Conservation (phyloP, 345 rosid species). For the Eucalyptus cloeziana region DNA sequence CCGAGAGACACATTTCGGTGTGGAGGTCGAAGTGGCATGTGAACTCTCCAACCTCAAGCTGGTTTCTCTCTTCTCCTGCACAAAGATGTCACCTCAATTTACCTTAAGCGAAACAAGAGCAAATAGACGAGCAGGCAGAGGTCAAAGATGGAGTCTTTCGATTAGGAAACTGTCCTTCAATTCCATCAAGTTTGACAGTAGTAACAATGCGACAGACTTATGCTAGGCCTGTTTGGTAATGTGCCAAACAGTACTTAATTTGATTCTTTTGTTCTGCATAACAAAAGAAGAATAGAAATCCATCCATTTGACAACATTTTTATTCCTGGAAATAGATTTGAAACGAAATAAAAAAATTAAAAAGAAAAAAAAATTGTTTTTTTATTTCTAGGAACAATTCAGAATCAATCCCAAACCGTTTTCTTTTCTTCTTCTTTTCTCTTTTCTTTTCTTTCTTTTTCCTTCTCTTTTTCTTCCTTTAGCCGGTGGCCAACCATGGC, state of each 20-base stretch:
- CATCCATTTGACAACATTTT: fast-evolving
- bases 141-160: background rate
- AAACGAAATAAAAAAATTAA: no score
- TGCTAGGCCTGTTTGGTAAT: no score
- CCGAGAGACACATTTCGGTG: conserved; percentile 7
- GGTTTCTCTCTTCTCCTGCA: conserved; percentile 11
- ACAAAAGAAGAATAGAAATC: no score
- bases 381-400: no score
- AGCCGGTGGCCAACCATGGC: no score
- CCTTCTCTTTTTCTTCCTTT: no score
- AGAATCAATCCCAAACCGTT: fast-evolving
- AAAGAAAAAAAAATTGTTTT: no score
- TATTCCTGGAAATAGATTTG: no score
- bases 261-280: no score
- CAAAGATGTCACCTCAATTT: background rate
- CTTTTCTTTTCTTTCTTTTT: no score
- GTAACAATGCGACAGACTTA: background rate
- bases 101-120: background rate
- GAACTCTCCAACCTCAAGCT: conserved; percentile 6
- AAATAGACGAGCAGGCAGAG: background rate
- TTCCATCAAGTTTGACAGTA: background rate
- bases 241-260: no score
- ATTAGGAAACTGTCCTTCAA: background rate
- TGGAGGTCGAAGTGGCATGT: conserved; percentile 12
- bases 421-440: no score